Percentiles rank a stretch among this genome's conserved stretches.
phyloP scores from a whole-genome alignment of 2,329 filamentous ascomycete species.

The Gaeumannomyces sp. region DNA sequence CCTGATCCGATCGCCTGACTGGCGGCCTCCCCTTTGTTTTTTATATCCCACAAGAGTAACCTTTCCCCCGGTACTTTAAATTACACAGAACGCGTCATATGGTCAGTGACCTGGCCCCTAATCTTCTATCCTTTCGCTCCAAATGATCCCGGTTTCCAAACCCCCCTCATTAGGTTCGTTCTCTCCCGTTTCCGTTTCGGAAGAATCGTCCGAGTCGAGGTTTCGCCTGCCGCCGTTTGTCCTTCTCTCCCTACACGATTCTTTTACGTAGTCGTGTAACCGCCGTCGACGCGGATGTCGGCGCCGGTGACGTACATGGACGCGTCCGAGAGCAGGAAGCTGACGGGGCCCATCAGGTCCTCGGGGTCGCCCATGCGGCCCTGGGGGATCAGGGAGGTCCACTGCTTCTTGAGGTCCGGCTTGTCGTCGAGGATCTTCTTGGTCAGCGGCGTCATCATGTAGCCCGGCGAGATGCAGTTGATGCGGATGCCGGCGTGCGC shows the following conservation, averaged over 20 bases:
- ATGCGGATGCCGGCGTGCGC: conserved; percentile 80
- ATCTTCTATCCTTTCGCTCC: too few species aligned
- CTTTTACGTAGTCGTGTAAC: conserved; percentile 69
- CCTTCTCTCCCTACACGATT: too few species aligned
- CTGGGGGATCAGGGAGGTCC: conserved; percentile 86
- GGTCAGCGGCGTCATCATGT: conserved; percentile 85
- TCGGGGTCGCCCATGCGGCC: conserved; percentile 90
- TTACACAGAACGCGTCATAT: neutral
- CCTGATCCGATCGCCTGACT: neutral
- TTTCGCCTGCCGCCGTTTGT: neutral
- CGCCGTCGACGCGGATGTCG: conserved; percentile 77
- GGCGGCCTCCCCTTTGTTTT: neutral
- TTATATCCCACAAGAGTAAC: neutral
- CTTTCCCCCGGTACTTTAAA: neutral
- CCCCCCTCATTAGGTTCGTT: neutral
- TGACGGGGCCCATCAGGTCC: conserved; percentile 89
- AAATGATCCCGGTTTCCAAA: neutral
- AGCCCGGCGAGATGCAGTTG: conserved; percentile 91
- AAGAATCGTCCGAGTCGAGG: neutral
- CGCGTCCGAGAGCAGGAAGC: conserved; percentile 78
- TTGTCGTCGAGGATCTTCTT: conserved; percentile 91
- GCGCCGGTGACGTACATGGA: conserved; percentile 65
- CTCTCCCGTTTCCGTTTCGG: neutral
- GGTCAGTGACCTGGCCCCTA: too few species aligned
- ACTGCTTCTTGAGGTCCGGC: conserved; percentile 80